phyloP scores from a whole-genome alignment of 1,139 yeast genomes.

The Chernovozyma sophiae-reginae region DNA sequence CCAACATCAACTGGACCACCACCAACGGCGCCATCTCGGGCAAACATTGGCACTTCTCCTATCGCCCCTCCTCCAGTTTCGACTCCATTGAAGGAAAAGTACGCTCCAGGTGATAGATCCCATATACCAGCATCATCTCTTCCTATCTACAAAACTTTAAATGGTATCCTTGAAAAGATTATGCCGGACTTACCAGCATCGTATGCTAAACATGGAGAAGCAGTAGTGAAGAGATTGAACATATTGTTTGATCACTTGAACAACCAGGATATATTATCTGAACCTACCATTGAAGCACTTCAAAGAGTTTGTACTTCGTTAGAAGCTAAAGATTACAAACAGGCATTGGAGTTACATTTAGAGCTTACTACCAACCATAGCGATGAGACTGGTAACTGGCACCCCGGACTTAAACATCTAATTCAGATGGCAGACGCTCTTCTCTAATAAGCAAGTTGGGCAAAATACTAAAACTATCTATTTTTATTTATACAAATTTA shows the following conservation, averaged over 20 bases:
- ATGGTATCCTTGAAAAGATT: slow-evolving; percentile 52
- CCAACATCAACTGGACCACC: slow-evolving; percentile 14
- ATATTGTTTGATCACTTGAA: slow-evolving; percentile 78
- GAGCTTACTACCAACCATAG: slow-evolving; percentile 64
- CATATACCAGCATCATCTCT: slow-evolving; percentile 59
- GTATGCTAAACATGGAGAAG: slow-evolving; percentile 68
- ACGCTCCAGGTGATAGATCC: slow-evolving; percentile 67
- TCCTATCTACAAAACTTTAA: slow-evolving; percentile 58
- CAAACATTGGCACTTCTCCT: slow-evolving; percentile 8
- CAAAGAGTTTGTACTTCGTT: slow-evolving; percentile 49
- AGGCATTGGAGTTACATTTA: slow-evolving; percentile 55
- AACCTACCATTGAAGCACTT: slow-evolving; percentile 54
- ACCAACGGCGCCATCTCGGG: slow-evolving; percentile 18
- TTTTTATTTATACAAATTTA: slow-evolving; percentile 7
- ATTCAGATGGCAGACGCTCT: slow-evolving; percentile 68
- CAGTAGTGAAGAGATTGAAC: slow-evolving; percentile 77
- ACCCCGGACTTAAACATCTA: slow-evolving; percentile 85
- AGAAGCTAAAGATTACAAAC: slow-evolving; percentile 48
- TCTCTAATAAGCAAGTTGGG: slow-evolving; percentile 10
- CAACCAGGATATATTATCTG: slow-evolving; percentile 62
- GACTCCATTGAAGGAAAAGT: slow-evolving; percentile 28
- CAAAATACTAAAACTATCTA: no score
- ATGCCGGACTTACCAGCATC: slow-evolving; percentile 76
- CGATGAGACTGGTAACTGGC: slow-evolving; percentile 87
- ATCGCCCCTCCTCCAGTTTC: slow-evolving; percentile 18